Percentiles rank a stretch among this genome's conserved stretches.
These are phyloP conservation scores for Globisporangium uncinulatum DNA, from an alignment of 352 stramenopile species.

Conservation along the genomic window DNA sequence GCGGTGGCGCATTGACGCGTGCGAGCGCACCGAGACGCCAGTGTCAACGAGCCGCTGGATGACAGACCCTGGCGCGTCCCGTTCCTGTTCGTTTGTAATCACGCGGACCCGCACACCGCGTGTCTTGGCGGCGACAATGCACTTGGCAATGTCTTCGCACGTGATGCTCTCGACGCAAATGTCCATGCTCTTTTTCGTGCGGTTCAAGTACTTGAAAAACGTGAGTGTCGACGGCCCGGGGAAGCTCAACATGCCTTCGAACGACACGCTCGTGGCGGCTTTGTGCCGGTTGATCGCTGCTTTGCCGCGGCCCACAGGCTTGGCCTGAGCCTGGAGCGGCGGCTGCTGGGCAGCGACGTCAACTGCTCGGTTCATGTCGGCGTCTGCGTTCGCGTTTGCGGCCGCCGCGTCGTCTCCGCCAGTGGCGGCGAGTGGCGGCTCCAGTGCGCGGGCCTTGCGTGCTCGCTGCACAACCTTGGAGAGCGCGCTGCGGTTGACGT, in stretches of 20 bases:
- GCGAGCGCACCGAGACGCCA: conserved; percentile 38
- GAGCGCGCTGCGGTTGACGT: conserved; percentile 9
- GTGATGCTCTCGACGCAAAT: conserved; percentile 64
- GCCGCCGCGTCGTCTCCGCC: not conserved
- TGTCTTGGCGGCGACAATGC: conserved; percentile 37
- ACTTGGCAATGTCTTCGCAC: conserved; percentile 52
- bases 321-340: not conserved
- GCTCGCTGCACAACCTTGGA: conserved; percentile 7
- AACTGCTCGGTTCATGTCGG: not conserved
- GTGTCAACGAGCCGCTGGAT: conserved; percentile 59
- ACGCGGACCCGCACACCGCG: conserved; percentile 45
- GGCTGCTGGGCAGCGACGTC: not conserved
- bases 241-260: conserved; percentile 5
- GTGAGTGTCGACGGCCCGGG: conserved; percentile 27
- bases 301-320: conserved; percentile 2
- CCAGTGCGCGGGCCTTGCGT: conserved; percentile 4
- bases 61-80: conserved; percentile 40
- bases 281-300: conserved; percentile 7
- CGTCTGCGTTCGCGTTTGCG: not conserved
- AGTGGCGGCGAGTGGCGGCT: conserved; percentile 1
- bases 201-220: conserved; percentile 35
- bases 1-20: conserved; percentile 59
- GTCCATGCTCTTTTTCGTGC: conserved; percentile 38
- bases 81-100: conserved; percentile 55
- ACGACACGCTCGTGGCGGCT: conserved; percentile 7